Conservation (phyloP, 495 filamentous ascomycete species). For the Parmelia sp. region DNA sequence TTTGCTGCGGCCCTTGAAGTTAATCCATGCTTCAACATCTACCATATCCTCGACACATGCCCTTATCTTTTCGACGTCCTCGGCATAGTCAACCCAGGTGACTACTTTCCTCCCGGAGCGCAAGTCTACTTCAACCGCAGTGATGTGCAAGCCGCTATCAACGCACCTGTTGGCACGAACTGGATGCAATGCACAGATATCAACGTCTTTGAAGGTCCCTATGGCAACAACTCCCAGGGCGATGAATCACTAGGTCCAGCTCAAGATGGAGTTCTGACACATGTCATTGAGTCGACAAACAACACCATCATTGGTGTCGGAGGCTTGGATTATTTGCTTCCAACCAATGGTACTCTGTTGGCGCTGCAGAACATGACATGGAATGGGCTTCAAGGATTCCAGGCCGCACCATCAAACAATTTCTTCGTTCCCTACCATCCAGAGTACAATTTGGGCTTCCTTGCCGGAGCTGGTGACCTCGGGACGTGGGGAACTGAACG, state of each 20-base stretch:
- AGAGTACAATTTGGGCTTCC: constrained; percentile 25
- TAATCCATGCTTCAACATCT: constrained; percentile 60
- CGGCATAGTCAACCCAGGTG: constrained; percentile 15
- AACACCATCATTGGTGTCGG: constrained; percentile 55
- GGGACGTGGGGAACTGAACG: constrained; percentile 48
- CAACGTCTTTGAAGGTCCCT: constrained; percentile 40
- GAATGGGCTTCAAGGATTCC: constrained; percentile 58
- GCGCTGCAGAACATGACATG: constrained; percentile 66
- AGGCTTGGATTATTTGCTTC: constrained; percentile 53
- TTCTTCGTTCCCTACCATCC: constrained; percentile 48
- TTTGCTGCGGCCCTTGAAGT: constrained; percentile 39
- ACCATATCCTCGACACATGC: constrained; percentile 46
- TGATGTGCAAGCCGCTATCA: constrained; percentile 54
- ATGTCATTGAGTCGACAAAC: constrained; percentile 57
- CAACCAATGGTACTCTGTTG: constrained; percentile 55
- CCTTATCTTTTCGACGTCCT: constrained; percentile 31
- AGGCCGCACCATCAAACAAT: constrained; percentile 34
- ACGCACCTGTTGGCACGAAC: constrained; percentile 40
- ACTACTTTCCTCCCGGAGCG: constrained; percentile 38
- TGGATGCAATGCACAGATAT: constrained; percentile 41
- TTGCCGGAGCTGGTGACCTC: constrained; percentile 41
- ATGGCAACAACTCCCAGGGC: constrained; percentile 16
- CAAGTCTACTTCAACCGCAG: constrained; percentile 51
- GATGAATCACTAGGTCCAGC: constrained; percentile 21
- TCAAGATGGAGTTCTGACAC: constrained; percentile 45